A percentile compares a stretch with the other conserved stretches of the same genome.
Conservation (phyloP, 2,329 filamentous ascomycete genomes). For the Pseudocercospora pini-densiflorae region DNA sequence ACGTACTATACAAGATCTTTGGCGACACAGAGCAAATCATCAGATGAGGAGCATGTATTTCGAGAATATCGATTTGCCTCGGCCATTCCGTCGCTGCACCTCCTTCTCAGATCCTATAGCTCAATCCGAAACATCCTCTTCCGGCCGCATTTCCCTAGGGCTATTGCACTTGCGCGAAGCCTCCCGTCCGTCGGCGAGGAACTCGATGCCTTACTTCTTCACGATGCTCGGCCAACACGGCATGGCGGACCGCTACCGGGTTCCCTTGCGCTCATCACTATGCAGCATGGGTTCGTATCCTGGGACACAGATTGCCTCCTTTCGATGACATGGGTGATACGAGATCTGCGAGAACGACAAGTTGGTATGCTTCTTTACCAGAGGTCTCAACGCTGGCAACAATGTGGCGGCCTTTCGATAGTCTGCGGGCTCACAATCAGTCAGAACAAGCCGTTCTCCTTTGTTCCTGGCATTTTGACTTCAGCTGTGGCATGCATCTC, state of each 20-base stretch:
- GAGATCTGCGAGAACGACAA: background rate
- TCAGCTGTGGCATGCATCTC: background rate
- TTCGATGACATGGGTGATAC: background rate
- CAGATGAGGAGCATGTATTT: too few species aligned
- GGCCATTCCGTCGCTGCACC: too few species aligned
- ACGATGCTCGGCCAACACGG: background rate
- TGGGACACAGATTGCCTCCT: background rate
- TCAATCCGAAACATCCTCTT: background rate
- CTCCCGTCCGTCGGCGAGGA: background rate
- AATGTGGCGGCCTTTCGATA: background rate
- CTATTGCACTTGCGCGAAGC: background rate
- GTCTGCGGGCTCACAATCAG: background rate
- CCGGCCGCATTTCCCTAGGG: background rate
- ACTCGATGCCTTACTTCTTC: background rate
- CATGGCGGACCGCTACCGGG: background rate
- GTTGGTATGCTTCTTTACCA: background rate
- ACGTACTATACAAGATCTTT: too few species aligned
- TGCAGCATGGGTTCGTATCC: background rate
- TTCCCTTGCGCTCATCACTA: background rate
- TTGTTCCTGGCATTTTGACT: background rate
- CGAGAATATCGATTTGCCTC: too few species aligned
- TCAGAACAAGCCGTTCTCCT: background rate
- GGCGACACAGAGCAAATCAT: too few species aligned
- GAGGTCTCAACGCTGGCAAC: background rate
- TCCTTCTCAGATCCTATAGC: background rate